These are phyloP conservation scores for Trichothecium sympodiale DNA, from an alignment of 2,329 filamentous ascomycete species.

Conservation along the genomic window DNA sequence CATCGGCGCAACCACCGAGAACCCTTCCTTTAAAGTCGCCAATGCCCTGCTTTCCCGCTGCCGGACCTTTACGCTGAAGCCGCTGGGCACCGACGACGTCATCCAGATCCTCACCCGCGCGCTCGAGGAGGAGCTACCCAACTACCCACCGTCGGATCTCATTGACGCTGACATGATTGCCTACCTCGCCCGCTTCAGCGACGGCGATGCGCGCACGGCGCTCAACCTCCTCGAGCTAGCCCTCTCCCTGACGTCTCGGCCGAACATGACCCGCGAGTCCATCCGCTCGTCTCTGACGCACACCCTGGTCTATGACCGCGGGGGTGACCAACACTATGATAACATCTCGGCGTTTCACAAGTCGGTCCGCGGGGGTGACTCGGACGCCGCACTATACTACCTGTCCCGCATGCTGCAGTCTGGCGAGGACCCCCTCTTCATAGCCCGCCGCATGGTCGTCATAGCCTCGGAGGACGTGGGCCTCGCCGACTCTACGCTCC, in stretches of 20 bases:
- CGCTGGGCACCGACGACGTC: constrained; percentile 63
- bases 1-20: constrained; percentile 93
- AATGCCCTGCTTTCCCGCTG: constrained; percentile 80
- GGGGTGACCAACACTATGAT: constrained; percentile 94
- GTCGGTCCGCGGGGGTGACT: constrained; percentile 74
- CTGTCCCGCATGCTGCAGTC: constrained; percentile 91
- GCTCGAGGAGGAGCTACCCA: constrained; percentile 45
- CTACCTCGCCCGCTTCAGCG: constrained; percentile 78
- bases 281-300: constrained; percentile 80
- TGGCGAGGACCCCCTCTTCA: constrained; percentile 85
- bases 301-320: constrained; percentile 88
- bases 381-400: constrained; percentile 88
- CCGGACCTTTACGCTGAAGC: constrained; percentile 75
- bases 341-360: constrained; percentile 97
- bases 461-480: constrained; percentile 93
- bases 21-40: constrained; percentile 89
- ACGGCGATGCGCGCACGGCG: constrained; percentile 87
- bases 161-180: constrained; percentile 66
- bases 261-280: constrained; percentile 57
- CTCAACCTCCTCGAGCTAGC: constrained; percentile 88
- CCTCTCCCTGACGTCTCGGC: constrained; percentile 52
- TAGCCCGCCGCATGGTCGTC: constrained; percentile 86
- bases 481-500: constrained; percentile 73
- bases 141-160: constrained; percentile 37
- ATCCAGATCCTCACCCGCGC: constrained; percentile 67